Conservation (phyloP, 306 rosid genomes). For the Astragalus glycyphyllos region DNA sequence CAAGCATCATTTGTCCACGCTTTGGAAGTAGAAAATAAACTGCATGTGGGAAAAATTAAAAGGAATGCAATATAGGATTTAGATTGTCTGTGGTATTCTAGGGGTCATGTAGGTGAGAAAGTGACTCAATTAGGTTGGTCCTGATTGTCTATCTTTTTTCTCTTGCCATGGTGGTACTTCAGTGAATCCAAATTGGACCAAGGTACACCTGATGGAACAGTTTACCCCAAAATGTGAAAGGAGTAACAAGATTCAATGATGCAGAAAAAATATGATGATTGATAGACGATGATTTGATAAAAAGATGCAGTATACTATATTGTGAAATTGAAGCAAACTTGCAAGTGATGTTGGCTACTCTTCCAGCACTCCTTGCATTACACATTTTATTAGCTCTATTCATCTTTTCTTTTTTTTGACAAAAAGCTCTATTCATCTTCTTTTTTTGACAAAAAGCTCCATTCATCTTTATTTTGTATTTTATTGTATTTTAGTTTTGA, state of each 20-base stretch:
- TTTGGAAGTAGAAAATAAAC: constrained; percentile 18
- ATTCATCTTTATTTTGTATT: neutral
- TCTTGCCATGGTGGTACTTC: neutral
- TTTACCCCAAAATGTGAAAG: constrained; percentile 9
- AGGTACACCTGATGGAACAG: constrained; percentile 11
- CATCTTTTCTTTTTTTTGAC: neutral
- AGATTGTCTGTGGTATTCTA: constrained; percentile 14
- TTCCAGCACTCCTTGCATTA: constrained; percentile 4
- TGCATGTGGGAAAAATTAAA: neutral
- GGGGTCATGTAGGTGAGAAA: constrained; percentile 14
- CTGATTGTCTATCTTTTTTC: neutral
- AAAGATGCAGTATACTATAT: neutral
- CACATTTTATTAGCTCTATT: constrained; percentile 15
- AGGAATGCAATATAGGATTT: constrained; percentile 22
- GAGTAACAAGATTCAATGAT: constrained; percentile 7
- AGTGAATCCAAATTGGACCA: constrained; percentile 2
- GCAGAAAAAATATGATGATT: constrained; percentile 22
- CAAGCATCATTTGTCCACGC: neutral
- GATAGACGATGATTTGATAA: constrained; percentile 16
- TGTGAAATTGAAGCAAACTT: constrained; percentile 9
- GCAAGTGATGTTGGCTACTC: neutral
- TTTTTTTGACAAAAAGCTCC: neutral
- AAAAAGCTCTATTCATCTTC: constrained; percentile 4
- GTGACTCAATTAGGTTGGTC: constrained; percentile 10
- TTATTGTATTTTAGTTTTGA: neutral